Evolutionary conservation across 202 grass and related monocot genomes (phyloP).

Genomic region (Dendrocalamus latiflorus): DNA sequence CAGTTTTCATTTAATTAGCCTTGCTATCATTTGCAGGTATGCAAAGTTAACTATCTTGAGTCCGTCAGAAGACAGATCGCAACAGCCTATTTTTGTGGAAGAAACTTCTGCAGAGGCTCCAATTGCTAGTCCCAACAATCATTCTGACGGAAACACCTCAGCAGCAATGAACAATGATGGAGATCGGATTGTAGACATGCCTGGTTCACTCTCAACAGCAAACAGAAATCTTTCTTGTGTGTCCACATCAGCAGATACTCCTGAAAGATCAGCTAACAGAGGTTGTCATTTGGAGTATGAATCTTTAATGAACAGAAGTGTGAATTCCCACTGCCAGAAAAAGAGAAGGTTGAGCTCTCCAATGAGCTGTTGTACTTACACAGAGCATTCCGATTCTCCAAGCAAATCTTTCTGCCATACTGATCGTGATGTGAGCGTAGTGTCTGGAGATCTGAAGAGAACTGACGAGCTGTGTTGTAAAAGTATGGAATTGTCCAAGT

Average conservation of each 20-base stretch:
- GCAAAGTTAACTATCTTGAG: conserved; percentile 28
- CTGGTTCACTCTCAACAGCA: conserved; percentile 30
- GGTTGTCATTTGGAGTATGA: conserved; percentile 48
- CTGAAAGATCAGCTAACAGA: conserved; percentile 39
- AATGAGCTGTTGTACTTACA: conserved; percentile 32
- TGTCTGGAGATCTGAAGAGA: conserved; percentile 17
- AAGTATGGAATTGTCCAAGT: conserved; percentile 21
- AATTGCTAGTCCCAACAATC: conserved; percentile 29
- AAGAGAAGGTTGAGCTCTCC: conserved; percentile 56
- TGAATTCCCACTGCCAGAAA: conserved; percentile 65
- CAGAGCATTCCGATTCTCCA: conserved; percentile 32
- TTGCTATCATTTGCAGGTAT: conserved; percentile 41
- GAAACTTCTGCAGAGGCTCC: conserved; percentile 5
- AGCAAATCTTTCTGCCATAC: conserved; percentile 20
- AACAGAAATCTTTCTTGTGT: conserved; percentile 50
- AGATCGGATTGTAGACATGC: conserved; percentile 15
- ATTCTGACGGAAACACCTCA: conserved; percentile 24
- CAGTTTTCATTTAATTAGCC: conserved; percentile 11
- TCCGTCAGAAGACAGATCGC: conserved; percentile 33
- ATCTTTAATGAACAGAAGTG: conserved; percentile 48
- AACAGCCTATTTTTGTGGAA: conserved; percentile 13
- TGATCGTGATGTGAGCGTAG: conserved; percentile 14
- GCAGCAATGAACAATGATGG: neutral
- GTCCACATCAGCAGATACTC: conserved; percentile 45
- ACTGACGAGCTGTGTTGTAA: conserved; percentile 18